phyloP scores from a whole-genome alignment of 2,329 filamentous ascomycete genomes.

The Canariomyces notabilis region DNA sequence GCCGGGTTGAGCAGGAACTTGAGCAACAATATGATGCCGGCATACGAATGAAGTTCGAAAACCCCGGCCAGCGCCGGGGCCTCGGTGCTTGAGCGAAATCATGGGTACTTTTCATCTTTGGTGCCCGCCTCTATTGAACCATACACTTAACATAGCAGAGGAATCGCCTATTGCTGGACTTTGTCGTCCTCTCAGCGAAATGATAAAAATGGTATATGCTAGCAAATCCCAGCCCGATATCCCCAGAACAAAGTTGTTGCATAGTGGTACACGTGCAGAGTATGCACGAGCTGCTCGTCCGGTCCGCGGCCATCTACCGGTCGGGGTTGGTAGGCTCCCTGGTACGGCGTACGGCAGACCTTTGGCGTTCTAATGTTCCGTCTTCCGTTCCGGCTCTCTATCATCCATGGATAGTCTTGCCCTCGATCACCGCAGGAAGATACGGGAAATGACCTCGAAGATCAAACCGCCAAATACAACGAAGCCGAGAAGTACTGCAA shows the following conservation, averaged over 20 bases:
- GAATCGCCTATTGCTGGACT: neutral
- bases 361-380: neutral
- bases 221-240: neutral
- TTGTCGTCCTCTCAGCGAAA: neutral
- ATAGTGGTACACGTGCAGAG: constrained; percentile 12
- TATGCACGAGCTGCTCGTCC: neutral
- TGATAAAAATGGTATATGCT: constrained; percentile 12
- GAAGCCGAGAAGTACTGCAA: constrained; percentile 51
- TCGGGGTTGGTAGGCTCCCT: too few relatives aligned
- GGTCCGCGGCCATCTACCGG: neutral
- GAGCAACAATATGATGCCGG: constrained; percentile 54
- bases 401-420: neutral
- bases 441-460: constrained; percentile 53
- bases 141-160: constrained; percentile 2
- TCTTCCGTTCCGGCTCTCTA: neutral
- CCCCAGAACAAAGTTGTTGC: neutral
- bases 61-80: constrained; percentile 44
- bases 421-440: constrained; percentile 32
- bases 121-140: neutral
- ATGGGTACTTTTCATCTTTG: neutral
- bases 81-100: constrained; percentile 42
- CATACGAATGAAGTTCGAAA: constrained; percentile 52
- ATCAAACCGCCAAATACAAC: constrained; percentile 56
- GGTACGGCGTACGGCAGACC: too few relatives aligned
- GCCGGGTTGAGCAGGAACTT: constrained; percentile 46